Evolutionary conservation across 306 rosid species (phyloP).

Genomic region (Gillenia trifoliata): DNA sequence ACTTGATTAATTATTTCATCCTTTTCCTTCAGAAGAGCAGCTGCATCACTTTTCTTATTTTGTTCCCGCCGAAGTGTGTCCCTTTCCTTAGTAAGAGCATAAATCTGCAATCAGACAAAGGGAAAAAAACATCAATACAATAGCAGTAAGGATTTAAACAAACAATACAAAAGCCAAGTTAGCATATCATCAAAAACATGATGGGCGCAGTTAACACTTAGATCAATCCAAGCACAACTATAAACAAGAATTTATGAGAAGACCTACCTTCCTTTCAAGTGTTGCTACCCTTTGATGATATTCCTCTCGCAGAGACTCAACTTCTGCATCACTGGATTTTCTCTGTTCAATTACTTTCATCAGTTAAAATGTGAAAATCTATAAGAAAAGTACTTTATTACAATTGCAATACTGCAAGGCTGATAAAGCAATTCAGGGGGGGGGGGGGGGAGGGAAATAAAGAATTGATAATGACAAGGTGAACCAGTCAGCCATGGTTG

Average conservation of each 20-base stretch:
- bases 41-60: constrained; percentile 92
- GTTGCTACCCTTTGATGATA: constrained; percentile 91
- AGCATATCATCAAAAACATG: background rate
- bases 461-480: background rate
- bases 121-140: constrained; percentile 8
- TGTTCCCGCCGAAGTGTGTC: constrained; percentile 96
- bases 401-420: background rate
- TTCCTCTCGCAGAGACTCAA: constrained; percentile 95
- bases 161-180: background rate
- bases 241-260: constrained; percentile 12
- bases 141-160: background rate
- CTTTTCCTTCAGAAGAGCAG: constrained; percentile 96
- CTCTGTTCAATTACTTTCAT: constrained; percentile 59
- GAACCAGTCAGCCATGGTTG: background rate
- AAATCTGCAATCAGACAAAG: constrained; percentile 52
- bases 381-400: background rate
- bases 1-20: constrained; percentile 98
- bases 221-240: background rate
- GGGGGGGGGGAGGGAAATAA: background rate
- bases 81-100: constrained; percentile 96
- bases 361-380: constrained; percentile 15
- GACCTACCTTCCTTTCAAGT: constrained; percentile 81
- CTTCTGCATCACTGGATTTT: constrained; percentile 91
- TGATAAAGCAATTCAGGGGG: background rate
- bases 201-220: background rate